Evolutionary conservation across 2,329 filamentous ascomycete species (phyloP).

Genomic region (Xenoacremonium recifei): DNA sequence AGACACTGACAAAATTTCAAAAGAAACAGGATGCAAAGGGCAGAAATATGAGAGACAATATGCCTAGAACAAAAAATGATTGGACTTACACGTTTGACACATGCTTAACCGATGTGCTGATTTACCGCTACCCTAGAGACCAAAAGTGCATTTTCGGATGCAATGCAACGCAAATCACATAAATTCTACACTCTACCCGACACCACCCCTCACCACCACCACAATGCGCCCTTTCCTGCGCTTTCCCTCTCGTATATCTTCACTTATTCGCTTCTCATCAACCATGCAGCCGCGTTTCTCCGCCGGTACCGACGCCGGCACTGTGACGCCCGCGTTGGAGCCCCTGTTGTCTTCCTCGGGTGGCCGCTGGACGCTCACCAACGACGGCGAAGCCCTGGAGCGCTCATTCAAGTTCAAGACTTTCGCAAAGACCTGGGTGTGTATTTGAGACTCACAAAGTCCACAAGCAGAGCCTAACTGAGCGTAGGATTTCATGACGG

Average conservation of each 20-base stretch:
- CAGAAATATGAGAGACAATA: no score
- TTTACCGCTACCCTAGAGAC: no score
- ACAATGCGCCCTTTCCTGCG: slow-evolving; percentile 15
- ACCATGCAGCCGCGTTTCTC: slow-evolving; percentile 41
- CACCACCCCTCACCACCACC: slow-evolving; percentile 1
- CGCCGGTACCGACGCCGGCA: slow-evolving; percentile 41
- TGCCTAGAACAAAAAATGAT: no score
- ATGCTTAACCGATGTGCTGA: no score
- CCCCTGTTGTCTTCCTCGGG: slow-evolving; percentile 40
- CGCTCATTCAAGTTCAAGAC: slow-evolving; percentile 63
- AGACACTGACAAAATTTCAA: no score
- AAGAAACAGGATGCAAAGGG: no score
- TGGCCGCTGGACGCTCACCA: slow-evolving; percentile 49
- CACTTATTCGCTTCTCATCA: slow-evolving; percentile 15
- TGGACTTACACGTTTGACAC: no score
- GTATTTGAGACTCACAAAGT: slow-evolving; percentile 24
- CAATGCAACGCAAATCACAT: no score
- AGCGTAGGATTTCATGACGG: slow-evolving; percentile 78
- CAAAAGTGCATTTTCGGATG: no score
- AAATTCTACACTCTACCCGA: no score
- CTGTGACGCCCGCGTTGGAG: slow-evolving; percentile 33
- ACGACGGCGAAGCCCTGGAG: slow-evolving; percentile 55
- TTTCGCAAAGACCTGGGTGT: slow-evolving; percentile 64
- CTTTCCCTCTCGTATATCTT: slow-evolving; percentile 7
- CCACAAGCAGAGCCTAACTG: no score